These are phyloP conservation scores for Larix kaempferi DNA, from an alignment of 75 land plant genomes.

Conservation along the genomic window DNA sequence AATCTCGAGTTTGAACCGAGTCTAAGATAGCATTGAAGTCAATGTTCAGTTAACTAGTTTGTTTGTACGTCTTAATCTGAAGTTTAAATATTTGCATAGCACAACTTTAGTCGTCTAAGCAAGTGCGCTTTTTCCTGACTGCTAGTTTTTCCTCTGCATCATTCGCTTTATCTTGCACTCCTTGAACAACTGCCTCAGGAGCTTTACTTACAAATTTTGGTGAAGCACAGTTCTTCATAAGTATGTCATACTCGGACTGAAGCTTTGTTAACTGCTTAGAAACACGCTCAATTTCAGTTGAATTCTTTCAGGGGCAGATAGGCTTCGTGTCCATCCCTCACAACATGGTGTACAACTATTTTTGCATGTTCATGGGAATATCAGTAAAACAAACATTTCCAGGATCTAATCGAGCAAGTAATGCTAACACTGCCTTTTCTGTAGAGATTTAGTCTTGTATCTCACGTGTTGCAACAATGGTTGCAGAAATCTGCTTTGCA, in stretches of 20 bases:
- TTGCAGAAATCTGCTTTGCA: too few species aligned
- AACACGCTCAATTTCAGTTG: slow-evolving; percentile 77
- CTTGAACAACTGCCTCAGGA: slow-evolving; percentile 71
- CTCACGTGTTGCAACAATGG: too few species aligned
- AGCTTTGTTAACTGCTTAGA: slow-evolving; percentile 73
- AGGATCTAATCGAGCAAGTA: slow-evolving; percentile 72
- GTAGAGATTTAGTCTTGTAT: too few species aligned
- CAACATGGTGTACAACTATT: slow-evolving; percentile 82
- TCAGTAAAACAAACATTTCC: slow-evolving; percentile 48
- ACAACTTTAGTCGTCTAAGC: too few species aligned
- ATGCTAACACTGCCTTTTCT: slow-evolving; percentile 74
- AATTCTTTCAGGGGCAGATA: slow-evolving; percentile 83
- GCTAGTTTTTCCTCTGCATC: slow-evolving; percentile 72
- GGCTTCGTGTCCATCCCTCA: slow-evolving; percentile 87
- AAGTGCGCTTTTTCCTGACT: slow-evolving; percentile 43
- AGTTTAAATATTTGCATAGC: too few species aligned
- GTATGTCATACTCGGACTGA: slow-evolving; percentile 68
- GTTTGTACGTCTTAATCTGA: too few species aligned
- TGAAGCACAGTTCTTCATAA: slow-evolving; percentile 66
- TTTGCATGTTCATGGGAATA: slow-evolving; percentile 71
- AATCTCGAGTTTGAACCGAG: too few species aligned
- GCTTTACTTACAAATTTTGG: slow-evolving; percentile 83
- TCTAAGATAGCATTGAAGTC: too few species aligned
- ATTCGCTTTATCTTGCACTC: slow-evolving; percentile 66
- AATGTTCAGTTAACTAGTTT: too few species aligned